Base-by-base conservation (phyloP, 2,329 filamentous ascomycete species). In the Juglanconis oblonga region DNA sequence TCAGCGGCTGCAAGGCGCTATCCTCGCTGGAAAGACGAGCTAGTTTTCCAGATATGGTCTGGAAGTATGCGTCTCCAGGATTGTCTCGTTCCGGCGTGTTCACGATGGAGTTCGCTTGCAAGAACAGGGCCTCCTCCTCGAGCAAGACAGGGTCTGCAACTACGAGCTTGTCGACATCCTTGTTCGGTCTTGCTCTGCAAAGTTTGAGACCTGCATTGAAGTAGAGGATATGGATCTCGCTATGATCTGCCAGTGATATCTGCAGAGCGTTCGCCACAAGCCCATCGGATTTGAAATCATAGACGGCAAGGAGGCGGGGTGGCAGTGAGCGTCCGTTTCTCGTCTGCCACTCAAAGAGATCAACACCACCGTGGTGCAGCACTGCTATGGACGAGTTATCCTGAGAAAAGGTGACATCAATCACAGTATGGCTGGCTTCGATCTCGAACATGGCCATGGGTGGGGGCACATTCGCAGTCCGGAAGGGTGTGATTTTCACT, bases 391-490 rank as follows among this genome's bases (percentile, higher is more conserved):
- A 79, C 1, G 80, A 81, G 52, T 88, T 87, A 52, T 82, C 81
- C 13, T 79, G 79, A 53, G 86, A 89, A 65, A 97, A 87, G 0
- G 88, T 86, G 55, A 95, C 85, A 74, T 97, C 92, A 17, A 91
- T 76, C 3, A 86, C 82, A 56, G 88, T 87, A 0, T 81, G 81
- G 13, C 83, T 77, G 33, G 89, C 74, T 11, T 77, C 68, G 17
- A 97, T 68, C 59, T 96, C 90, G 65, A 89, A 89, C 64, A 94
- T 81, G 14, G 92, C 87, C 92, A 98, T 97, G 1, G 95, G 95
- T 33, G 95, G 95, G 31, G 95, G 95, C 3, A 97, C 82, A 68
- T 95, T 96, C 11, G 92, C 90, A 53, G 88, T 82, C 64, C 90
- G 83, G 65, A 99, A 82, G 0, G 95, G 92, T 0, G 95, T 98